These are phyloP conservation scores for Phytophthora cactorum DNA, from an alignment of 352 stramenopile genomes.

Conservation along the genomic window DNA sequence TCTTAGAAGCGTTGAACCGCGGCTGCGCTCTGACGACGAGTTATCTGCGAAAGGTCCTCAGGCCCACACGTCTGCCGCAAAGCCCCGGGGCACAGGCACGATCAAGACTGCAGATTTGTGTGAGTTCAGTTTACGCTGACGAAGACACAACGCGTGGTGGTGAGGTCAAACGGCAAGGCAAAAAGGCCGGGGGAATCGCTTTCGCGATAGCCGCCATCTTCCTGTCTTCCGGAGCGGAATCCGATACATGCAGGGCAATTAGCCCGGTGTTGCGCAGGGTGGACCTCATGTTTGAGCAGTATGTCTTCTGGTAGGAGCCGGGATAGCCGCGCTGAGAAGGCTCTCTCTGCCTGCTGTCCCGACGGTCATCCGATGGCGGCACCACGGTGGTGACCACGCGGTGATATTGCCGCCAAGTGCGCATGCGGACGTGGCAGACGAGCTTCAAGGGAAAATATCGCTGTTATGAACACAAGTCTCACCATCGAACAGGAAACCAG, in stretches of 20 bases:
- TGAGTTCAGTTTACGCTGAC: constrained; percentile 18
- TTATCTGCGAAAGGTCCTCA: constrained; percentile 5
- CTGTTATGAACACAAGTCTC: constrained; percentile 3
- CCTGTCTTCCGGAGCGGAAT: no score
- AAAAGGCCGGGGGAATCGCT: constrained; percentile 11
- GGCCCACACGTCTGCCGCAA: constrained; percentile 23
- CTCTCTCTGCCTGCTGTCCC: not conserved
- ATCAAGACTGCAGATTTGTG: constrained; percentile 19
- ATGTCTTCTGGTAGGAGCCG: not conserved
- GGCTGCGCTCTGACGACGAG: constrained; percentile 1
- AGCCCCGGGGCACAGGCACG: constrained; percentile 24
- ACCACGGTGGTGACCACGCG: not conserved
- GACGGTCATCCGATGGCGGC: constrained; percentile 11
- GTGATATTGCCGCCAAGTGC: constrained; percentile 4
- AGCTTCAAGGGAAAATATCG: constrained; percentile 14
- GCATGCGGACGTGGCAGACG: constrained; percentile 24
- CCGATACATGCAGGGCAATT: not conserved
- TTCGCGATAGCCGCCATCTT: constrained; percentile 16
- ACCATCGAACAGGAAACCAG: constrained; percentile 18
- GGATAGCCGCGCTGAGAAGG: constrained; percentile 15
- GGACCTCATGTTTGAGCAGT: constrained; percentile 1
- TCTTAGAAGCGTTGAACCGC: constrained; percentile 8
- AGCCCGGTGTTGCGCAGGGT: constrained; percentile 2
- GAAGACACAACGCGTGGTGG: constrained; percentile 22
- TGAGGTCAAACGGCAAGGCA: constrained; percentile 20